A percentile compares a stretch with the other conserved stretches of the same genome.
These are phyloP conservation scores for Hirschfeldia incana DNA, from an alignment of 345 rosid species.

Conservation along the genomic window DNA sequence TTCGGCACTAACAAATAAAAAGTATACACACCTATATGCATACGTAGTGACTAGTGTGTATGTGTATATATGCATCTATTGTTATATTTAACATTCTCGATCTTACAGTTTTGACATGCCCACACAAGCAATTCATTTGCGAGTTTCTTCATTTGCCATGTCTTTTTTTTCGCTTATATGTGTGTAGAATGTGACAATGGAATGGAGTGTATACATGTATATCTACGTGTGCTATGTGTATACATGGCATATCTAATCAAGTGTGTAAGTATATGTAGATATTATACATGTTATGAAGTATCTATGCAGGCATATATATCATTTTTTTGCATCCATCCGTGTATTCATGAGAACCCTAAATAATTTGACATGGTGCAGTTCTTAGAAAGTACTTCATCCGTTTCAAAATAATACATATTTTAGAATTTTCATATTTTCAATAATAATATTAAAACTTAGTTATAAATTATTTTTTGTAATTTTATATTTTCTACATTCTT, in stretches of 20 bases:
- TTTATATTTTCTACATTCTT: no score
- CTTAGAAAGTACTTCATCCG: background rate
- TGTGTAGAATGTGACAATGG: slow-evolving; percentile 2
- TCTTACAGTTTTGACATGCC: slow-evolving; percentile 29
- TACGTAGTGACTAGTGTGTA: background rate
- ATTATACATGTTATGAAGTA: background rate
- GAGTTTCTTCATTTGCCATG: slow-evolving; percentile 27
- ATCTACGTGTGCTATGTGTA: background rate
- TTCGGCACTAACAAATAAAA: slow-evolving; percentile 15
- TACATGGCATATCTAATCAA: background rate
- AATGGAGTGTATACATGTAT: background rate
- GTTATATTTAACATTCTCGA: slow-evolving; percentile 20
- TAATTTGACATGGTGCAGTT: background rate
- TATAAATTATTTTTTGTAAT: no score
- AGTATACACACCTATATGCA: background rate
- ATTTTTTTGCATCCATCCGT: no score
- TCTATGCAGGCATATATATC: background rate
- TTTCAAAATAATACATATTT: no score
- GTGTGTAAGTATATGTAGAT: background rate
- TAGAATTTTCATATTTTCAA: no score
- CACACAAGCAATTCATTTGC: slow-evolving; percentile 38
- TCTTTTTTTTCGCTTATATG: slow-evolving; percentile 25
- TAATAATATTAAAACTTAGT: no score
- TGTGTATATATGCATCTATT: slow-evolving; percentile 12
- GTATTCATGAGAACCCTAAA: background rate